A percentile compares a stretch with the other conserved stretches of the same genome.
phyloP scores from a whole-genome alignment of 2,329 filamentous ascomycete genomes.

The Colletotrichum eremochloae region DNA sequence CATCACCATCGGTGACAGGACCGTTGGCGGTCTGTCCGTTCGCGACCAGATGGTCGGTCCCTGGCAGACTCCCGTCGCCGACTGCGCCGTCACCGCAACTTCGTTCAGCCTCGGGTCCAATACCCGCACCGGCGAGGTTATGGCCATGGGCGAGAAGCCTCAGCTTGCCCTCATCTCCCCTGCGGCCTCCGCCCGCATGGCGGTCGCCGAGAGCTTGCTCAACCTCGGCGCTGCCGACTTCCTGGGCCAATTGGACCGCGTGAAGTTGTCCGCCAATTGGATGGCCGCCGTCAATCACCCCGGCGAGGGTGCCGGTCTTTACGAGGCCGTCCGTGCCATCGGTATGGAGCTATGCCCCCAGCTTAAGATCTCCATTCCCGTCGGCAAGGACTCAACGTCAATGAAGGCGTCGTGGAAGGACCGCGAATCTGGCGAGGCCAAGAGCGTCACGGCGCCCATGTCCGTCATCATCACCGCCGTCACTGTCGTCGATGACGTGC shows the following conservation, averaged over 20 bases:
- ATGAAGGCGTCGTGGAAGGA: constrained; percentile 99
- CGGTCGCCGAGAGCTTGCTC: constrained; percentile 92
- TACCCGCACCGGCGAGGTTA: constrained; percentile 88
- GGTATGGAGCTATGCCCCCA: constrained; percentile 92
- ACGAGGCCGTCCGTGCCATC: constrained; percentile 93
- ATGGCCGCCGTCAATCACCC: constrained; percentile 97
- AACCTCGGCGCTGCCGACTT: constrained; percentile 86
- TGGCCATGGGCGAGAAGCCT: constrained; percentile 96
- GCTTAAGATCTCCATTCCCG: constrained; percentile 92
- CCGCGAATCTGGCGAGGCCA: constrained; percentile 72
- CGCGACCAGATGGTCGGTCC: constrained; percentile 97
- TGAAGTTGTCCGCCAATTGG: constrained; percentile 97
- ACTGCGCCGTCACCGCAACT: constrained; percentile 92
- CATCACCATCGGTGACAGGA: constrained; percentile 95
- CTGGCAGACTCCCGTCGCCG: constrained; percentile 94
- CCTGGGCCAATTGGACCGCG: constrained; percentile 79
- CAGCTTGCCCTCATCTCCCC: constrained; percentile 90
- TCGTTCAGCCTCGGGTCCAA: constrained; percentile 77
- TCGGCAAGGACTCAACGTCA: constrained; percentile 97
- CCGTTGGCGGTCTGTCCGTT: constrained; percentile 88
- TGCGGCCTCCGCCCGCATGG: constrained; percentile 94
- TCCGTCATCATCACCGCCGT: constrained; percentile 94
- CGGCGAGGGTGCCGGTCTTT: constrained; percentile 91
- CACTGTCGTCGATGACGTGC: constrained; percentile 83
- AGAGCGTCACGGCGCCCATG: constrained; percentile 92